These are phyloP conservation scores for Chenopodium album DNA, from an alignment of 148 eudicot genomes.

Conservation along the genomic window DNA sequence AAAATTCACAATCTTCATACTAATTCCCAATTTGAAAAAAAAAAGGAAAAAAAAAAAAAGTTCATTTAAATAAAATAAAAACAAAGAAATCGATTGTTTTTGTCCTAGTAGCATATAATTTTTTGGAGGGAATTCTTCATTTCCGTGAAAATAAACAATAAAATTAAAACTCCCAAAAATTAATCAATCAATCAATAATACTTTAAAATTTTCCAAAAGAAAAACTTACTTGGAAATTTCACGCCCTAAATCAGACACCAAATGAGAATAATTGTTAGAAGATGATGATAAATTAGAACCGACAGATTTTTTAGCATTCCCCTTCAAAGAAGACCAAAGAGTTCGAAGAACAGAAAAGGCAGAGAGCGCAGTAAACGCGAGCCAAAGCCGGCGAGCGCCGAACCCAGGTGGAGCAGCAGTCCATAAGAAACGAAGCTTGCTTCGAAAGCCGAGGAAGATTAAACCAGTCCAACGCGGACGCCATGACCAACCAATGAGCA, in stretches of 20 bases:
- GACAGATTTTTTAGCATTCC: conserved; percentile 13
- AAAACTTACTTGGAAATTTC: conserved; percentile 38
- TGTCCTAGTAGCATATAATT: too few relatives aligned
- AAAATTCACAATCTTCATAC: too few relatives aligned
- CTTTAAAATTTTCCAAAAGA: neutral
- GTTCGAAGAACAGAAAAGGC: conserved; percentile 33
- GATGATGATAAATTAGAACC: neutral
- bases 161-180: too few relatives aligned
- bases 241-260: neutral
- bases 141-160: too few relatives aligned
- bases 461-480: conserved; percentile 82
- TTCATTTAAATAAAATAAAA: too few relatives aligned
- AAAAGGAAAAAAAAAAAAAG: too few relatives aligned
- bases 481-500: conserved; percentile 94
- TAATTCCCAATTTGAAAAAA: too few relatives aligned
- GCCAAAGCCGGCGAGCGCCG: conserved; percentile 41
- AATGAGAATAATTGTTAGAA: neutral
- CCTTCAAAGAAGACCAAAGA: conserved; percentile 29
- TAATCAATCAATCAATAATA: too few relatives aligned
- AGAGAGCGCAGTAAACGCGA: conserved; percentile 39
- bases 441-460: conserved; percentile 34
- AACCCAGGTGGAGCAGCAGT: conserved; percentile 34
- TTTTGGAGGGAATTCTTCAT: too few relatives aligned
- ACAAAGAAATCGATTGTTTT: too few relatives aligned
- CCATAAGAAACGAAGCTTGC: conserved; percentile 40